Evolutionary conservation across 495 filamentous ascomycete species (phyloP).

Genomic region (Aspergillus olivimuriae): DNA sequence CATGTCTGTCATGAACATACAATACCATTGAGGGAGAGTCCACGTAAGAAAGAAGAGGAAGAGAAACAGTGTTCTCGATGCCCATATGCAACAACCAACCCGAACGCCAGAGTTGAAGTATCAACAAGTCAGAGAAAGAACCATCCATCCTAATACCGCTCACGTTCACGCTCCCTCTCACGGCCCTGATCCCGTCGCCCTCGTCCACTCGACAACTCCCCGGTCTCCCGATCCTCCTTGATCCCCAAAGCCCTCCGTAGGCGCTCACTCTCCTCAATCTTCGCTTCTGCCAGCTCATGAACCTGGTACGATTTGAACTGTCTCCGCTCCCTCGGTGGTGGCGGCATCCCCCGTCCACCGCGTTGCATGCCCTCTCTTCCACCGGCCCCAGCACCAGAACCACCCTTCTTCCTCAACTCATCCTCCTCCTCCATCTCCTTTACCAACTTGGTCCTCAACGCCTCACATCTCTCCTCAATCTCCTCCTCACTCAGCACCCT

Average conservation of each 20-base stretch:
- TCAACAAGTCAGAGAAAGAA: conserved; percentile 1
- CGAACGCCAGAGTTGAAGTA: too few relatives aligned
- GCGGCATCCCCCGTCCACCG: background rate
- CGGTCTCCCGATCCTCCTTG: conserved; percentile 80
- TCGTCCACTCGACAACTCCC: conserved; percentile 52
- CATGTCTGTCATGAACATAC: too few relatives aligned
- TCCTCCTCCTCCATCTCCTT: conserved; percentile 29
- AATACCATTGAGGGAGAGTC: too few relatives aligned
- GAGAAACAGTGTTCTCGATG: too few relatives aligned
- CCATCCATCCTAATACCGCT: background rate
- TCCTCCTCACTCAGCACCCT: conserved; percentile 13
- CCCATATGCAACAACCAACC: too few relatives aligned
- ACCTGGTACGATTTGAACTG: conserved; percentile 86
- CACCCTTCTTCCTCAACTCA: conserved; percentile 4
- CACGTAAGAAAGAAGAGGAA: too few relatives aligned
- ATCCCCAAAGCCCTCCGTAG: conserved; percentile 86
- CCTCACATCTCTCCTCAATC: conserved; percentile 11
- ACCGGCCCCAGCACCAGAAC: conserved; percentile 2
- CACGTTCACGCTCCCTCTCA: conserved; percentile 9
- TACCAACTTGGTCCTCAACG: conserved; percentile 17
- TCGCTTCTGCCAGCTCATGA: conserved; percentile 91
- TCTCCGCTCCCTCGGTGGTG: conserved; percentile 30
- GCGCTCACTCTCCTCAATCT: conserved; percentile 91
- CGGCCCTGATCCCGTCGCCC: conserved; percentile 45
- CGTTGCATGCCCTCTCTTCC: conserved; percentile 3